Evolutionary conservation across 176 grass and related monocot genomes (phyloP), one percentile per base, ranked within the genome.

Genomic region (Musa itinerans): DNA sequence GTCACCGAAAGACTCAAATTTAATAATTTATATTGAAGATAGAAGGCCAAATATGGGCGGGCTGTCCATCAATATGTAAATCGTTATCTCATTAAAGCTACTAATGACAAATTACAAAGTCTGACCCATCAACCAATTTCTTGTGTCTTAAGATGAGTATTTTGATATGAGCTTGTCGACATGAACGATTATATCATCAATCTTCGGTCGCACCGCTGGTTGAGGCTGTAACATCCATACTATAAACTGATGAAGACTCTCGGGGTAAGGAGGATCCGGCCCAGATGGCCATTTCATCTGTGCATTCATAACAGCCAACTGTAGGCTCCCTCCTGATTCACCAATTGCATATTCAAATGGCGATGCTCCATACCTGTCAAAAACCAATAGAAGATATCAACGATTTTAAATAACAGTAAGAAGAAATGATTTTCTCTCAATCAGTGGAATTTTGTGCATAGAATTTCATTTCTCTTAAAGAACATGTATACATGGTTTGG

Each of bases 211-310:
- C 67, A 96, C 78, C 24, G 93, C 81, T 25, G 87, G 87, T 20
- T 96, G 77, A 73, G 93, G 93, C 79, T 96, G 93, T 74, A 96
- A 83, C 89, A 96, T 96, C 93, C 93, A 96, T 69, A 65, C 84
- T 52, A 96, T 55, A 12, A 96, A 96, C 63, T 92, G 89, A 54
- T 76, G 85, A 22, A 96, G 83, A 50, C 73, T 66, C 63, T 92
- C 87, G 4, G 89, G 93, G 52, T 90, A 90, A 25, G 81, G 65
- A 1, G 81, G 77, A 17, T 79, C 78, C 1, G 69, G 79, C 68
- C 78, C 89, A 0, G 75, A 50, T 78, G 85, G 74, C 93, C 93
- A 96, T 74, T 89, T 92, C 68, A 96, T 92, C 74, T 92, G 83
- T n/a, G 87, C 87, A 74, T 79, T 86, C 77, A 80, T 90, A 17